These are phyloP conservation scores for Fistulifera pelliculosa DNA, from an alignment of 108 stramenopile genomes.

Conservation along the genomic window DNA sequence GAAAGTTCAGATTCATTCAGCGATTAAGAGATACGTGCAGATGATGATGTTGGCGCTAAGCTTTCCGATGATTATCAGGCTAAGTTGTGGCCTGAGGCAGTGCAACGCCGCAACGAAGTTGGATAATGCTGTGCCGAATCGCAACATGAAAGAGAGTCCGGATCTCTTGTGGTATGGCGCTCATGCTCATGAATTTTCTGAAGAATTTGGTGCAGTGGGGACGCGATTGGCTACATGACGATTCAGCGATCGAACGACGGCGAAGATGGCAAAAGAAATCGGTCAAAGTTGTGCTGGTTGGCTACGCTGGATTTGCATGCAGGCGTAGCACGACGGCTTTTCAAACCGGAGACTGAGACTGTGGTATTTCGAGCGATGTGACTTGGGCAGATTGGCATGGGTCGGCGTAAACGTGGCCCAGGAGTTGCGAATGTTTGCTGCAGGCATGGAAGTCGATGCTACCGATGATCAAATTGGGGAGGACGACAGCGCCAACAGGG, in stretches of 20 bases:
- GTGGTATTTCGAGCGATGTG: not conserved
- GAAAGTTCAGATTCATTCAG: no score
- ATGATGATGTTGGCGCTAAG: constrained; percentile 12
- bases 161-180: not conserved
- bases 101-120: not conserved
- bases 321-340: not conserved
- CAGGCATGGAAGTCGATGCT: no score
- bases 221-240: constrained; percentile 9
- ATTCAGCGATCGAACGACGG: not conserved
- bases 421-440: no score
- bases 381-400: not conserved
- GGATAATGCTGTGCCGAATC: not conserved
- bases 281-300: not conserved
- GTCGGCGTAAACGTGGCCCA: not conserved
- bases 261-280: not conserved
- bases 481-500: no score
- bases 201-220: constrained; percentile 6
- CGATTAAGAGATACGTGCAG: constrained; percentile 1
- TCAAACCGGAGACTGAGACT: not conserved
- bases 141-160: not conserved
- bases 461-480: no score
- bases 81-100: not conserved
- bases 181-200: not conserved
- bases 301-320: not conserved
- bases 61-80: not conserved